Evolutionary conservation across 2,329 filamentous ascomycete genomes (phyloP).

Genomic region (Ilyonectria mors-panacis): DNA sequence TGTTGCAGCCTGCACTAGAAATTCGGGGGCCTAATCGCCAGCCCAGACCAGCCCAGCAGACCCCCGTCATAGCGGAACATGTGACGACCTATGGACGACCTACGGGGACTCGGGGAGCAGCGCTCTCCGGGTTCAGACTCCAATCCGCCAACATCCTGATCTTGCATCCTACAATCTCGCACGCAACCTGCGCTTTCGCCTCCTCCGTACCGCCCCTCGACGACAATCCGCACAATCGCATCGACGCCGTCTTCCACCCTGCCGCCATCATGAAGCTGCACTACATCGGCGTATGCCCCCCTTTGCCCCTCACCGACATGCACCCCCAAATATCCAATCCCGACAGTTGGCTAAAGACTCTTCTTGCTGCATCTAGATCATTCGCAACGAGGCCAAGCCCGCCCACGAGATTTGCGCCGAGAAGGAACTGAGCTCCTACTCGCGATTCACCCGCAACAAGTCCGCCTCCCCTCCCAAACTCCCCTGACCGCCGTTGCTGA

Average conservation of each 20-base stretch:
- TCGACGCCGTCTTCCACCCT: slow-evolving; percentile 3
- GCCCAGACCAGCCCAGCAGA: slow-evolving; percentile 23
- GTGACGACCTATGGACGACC: slow-evolving; percentile 41
- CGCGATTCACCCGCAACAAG: slow-evolving; percentile 83
- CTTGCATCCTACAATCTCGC: slow-evolving; percentile 30
- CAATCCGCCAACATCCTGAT: slow-evolving; percentile 13
- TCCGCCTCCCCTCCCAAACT: slow-evolving; percentile 55
- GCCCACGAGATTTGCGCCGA: slow-evolving; percentile 83
- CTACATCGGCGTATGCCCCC: slow-evolving; percentile 83
- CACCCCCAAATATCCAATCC: slow-evolving; percentile 7
- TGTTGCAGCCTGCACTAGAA: slow-evolving; percentile 5
- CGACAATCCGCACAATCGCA: slow-evolving; percentile 3
- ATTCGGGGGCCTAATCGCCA: slow-evolving; percentile 28
- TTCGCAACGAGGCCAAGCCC: slow-evolving; percentile 84
- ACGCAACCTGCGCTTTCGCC: neutral
- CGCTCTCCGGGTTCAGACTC: slow-evolving; percentile 28
- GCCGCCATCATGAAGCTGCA: slow-evolving; percentile 81
- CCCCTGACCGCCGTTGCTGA: slow-evolving; percentile 22
- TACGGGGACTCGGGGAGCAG: slow-evolving; percentile 33
- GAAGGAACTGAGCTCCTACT: slow-evolving; percentile 84
- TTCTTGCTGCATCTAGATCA: slow-evolving; percentile 69
- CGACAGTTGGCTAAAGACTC: slow-evolving; percentile 41
- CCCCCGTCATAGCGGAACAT: slow-evolving; percentile 47
- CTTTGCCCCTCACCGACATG: slow-evolving; percentile 46
- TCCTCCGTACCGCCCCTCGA: neutral